phyloP scores from a whole-genome alignment of 1,139 yeast species.

The Geotrichum candidum region DNA sequence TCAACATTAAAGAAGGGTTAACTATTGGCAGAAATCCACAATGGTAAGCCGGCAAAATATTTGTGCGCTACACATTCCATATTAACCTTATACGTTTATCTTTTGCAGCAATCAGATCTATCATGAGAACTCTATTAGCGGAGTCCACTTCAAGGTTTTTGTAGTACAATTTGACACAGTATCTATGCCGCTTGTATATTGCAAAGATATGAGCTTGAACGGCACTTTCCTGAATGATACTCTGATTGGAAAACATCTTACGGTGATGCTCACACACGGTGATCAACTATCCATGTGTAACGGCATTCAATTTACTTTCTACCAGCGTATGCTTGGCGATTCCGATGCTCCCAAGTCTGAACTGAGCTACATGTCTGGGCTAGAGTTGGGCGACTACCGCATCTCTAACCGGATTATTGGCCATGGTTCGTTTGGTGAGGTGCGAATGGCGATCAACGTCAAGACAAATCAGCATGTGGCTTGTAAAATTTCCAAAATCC shows the following conservation, averaged over 20 bases:
- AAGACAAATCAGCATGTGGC: conserved; percentile 25
- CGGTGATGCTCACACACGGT: conserved; percentile 40
- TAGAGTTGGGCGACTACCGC: conserved; percentile 38
- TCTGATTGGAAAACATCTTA: conserved; percentile 34
- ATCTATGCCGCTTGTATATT: conserved; percentile 45
- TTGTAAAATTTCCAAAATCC: conserved; percentile 25
- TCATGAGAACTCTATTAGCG: conserved; percentile 38
- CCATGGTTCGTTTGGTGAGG: conserved; percentile 58
- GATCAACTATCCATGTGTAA: conserved; percentile 41
- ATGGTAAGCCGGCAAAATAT: conserved; percentile 16
- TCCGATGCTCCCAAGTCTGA: conserved; percentile 18
- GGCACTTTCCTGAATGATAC: conserved; percentile 46
- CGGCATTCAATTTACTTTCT: conserved; percentile 29
- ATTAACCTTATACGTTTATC: neutral
- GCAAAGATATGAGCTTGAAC: conserved; percentile 51
- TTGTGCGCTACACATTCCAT: neutral
- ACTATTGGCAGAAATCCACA: conserved; percentile 18
- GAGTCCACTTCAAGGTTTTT: conserved; percentile 46
- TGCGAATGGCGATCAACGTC: conserved; percentile 26
- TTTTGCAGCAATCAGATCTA: conserved; percentile 29
- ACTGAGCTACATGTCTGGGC: conserved; percentile 23
- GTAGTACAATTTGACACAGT: conserved; percentile 46
- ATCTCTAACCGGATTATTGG: conserved; percentile 46
- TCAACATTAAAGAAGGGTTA: conserved; percentile 7
- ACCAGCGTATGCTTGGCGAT: conserved; percentile 21